Conservation (phyloP, 208 protist species). For the Crithidia bombi region DNA sequence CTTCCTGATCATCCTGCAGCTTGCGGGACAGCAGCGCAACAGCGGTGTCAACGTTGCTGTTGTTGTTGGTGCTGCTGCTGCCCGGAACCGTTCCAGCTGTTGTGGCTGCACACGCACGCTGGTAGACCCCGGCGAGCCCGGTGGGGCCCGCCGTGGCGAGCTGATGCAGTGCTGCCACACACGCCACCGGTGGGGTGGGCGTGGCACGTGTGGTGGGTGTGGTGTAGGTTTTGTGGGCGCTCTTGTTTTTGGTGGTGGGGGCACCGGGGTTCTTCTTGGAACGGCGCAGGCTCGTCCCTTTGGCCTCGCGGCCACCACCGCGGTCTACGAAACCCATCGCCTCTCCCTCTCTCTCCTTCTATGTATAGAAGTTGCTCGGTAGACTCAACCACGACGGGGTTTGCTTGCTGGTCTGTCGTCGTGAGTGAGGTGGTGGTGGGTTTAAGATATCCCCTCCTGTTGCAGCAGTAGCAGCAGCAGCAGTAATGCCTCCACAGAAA, state of each 20-base stretch:
- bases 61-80: too few relatives aligned
- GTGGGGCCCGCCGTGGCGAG: conserved; percentile 9
- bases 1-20: conserved; percentile 52
- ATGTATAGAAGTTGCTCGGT: too few relatives aligned
- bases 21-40: conserved; percentile 75
- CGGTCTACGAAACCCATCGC: conserved; percentile 87
- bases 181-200: conserved; percentile 34
- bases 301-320: conserved; percentile 79
- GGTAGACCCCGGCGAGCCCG: not conserved
- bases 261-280: conserved; percentile 87
- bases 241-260: conserved; percentile 47
- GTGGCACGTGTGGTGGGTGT: conserved; percentile 29
- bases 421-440: too few relatives aligned
- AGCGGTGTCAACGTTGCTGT: conserved; percentile 57
- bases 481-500: too few relatives aligned
- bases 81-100: too few relatives aligned
- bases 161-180: not conserved
- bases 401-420: too few relatives aligned
- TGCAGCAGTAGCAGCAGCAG: too few relatives aligned
- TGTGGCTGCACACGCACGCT: not conserved
- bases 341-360: not conserved
- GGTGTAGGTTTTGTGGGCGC: conserved; percentile 32
- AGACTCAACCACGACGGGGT: too few relatives aligned
- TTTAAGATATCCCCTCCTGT: too few relatives aligned
- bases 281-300: conserved; percentile 71